These are phyloP conservation scores for Ormosia emarginata DNA, from an alignment of 306 rosid species.

Conservation along the genomic window DNA sequence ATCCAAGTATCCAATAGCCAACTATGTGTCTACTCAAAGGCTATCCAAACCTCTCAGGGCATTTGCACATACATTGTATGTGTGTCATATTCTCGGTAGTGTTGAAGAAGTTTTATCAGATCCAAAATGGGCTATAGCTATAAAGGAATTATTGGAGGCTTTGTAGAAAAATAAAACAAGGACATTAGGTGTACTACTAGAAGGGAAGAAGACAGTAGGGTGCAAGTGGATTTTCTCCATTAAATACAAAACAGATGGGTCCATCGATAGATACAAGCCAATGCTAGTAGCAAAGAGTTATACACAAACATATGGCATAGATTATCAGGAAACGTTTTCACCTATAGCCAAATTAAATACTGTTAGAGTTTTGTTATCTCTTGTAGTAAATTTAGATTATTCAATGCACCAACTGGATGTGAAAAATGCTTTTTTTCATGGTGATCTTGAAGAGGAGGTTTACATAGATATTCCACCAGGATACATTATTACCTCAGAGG, in stretches of 20 bases:
- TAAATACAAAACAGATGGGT: too few species aligned
- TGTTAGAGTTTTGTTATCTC: background rate
- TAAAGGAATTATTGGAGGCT: background rate
- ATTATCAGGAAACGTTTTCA: background rate
- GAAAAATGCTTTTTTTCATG: too few species aligned
- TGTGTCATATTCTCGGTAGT: background rate
- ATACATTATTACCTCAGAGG: background rate
- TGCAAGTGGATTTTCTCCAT: background rate
- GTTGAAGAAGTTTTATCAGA: too few species aligned
- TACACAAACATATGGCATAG: background rate
- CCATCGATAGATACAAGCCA: too few species aligned
- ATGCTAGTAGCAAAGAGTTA: too few species aligned
- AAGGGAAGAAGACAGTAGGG: background rate
- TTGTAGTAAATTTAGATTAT: background rate
- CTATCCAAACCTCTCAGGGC: background rate
- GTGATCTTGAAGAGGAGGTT: too few species aligned
- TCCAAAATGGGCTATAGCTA: background rate
- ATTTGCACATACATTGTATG: background rate
- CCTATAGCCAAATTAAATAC: background rate
- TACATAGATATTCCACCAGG: background rate
- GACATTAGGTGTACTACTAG: background rate
- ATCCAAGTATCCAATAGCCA: too few species aligned
- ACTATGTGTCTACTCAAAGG: too few species aligned
- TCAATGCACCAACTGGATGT: background rate
- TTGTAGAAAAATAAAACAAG: background rate